Evolutionary conservation across 2,329 filamentous ascomycete genomes (phyloP), one percentile per base, ranked within the genome.

Genomic region (Aspergillus japonicus): DNA sequence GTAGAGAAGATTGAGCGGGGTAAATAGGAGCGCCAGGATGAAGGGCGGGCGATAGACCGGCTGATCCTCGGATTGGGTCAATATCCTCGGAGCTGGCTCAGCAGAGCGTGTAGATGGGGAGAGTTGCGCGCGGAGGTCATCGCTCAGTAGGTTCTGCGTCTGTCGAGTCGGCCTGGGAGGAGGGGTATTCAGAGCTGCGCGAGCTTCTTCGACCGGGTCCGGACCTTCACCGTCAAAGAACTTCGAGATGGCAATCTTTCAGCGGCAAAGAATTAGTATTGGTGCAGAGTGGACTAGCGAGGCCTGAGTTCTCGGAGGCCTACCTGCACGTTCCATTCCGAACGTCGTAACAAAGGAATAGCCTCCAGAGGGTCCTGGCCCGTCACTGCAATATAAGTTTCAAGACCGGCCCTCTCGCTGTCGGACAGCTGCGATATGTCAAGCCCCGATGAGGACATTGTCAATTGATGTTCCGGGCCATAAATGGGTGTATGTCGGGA

Each of bases 151-250:
- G 62, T 91, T 96, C 70, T 96, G 90, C 65, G 83, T 80, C 62
- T 89, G 86, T 64, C 91, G 83, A 14, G 82, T 79, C 60, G 86
- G 78, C 64, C 85, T 81, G 50, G 86, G 85, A 19, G 89, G 87
- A 44, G 87, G 81, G 33, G 78, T 71, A n/a, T 82, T 77, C 61
- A 88, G 82, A 7, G 84, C 82, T 52, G 88, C 84, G 54, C 88
- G 83, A 59, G 90, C 90, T 78, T 95, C 91, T 59, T 90, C 89
- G 19, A 94, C 80, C 12, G 87, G 89, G 73, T 96, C 91, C 52
- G 92, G 85, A 3, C 89, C 89, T 78, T 98, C 95, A 67, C 95
- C 95, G 71, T 99, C 95, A 74, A 97, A 99, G 85, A 98, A 98
- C 73, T 96, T 96, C 65, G 95, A 87, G 64, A 99, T 94, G 59